Evolutionary conservation across 2,329 filamentous ascomycete species (phyloP), one percentile per base, ranked within the genome.

Genomic region (Colletotrichum sp.): DNA sequence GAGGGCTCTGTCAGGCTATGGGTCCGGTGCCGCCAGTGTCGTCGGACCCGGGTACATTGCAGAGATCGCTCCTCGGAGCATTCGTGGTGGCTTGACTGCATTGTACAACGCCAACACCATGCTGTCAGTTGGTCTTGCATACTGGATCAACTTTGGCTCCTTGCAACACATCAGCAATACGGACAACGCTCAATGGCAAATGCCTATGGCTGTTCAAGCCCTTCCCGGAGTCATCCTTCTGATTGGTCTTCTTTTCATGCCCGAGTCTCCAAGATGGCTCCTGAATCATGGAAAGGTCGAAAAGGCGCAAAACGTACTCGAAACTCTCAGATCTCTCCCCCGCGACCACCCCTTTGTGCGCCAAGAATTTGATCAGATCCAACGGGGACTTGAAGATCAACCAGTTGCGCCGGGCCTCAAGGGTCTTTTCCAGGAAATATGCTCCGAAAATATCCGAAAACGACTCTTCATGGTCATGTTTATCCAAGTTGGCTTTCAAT

Each of bases 141-240:
- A 87, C 79, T 87, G 87, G 85, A 79, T 89, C 39, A 87, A 88
- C 74, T 64, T 89, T 73, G 89, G 83, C 9, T 87, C 88, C 9
- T 78, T 80, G 3, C 81, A 83, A 52, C 82, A 87, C 69, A 81
- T 89, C 34, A 73, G 80, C 34, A 73, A 80, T 3, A 82, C 81
- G 44, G 11, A 52, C 1, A 86, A 86, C 0, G 80, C 79, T 11
- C 88, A 90, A 79, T 90, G 89, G 88, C 88, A 88, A 77, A 85
- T 90, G 27, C 65, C 66, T 3, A 69, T 67, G 71, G 71, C 55
- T 9, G 59, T 74, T 25, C 66, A 74, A 36, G 71, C 65, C 25
- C 52, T 74, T 12, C 71, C 71, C 7, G 71, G 71, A 29, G 71
- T 67, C 32, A 65, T 74, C 59, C 57, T 74, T n/a, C 27, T 74